phyloP scores from a whole-genome alignment of 139 green algal genomes.

The Chlamydomonas sp. region DNA sequence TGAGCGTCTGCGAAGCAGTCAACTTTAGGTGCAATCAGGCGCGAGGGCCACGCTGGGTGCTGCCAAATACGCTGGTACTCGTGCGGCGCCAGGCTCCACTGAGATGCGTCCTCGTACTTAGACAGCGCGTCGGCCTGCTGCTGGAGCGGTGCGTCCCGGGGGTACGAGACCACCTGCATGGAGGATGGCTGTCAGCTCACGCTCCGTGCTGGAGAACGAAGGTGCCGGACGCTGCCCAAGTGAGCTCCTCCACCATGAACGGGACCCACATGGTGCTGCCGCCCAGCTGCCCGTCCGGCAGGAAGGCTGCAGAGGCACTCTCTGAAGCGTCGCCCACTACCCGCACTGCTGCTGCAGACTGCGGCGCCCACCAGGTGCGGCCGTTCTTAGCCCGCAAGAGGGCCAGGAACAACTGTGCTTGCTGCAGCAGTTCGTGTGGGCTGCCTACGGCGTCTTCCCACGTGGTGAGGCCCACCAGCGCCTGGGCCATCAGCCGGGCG shows the following conservation, averaged over 20 bases:
- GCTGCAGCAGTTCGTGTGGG: neutral
- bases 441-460: constrained; percentile 5
- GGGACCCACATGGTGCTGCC: neutral
- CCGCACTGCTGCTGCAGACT: neutral
- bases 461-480: neutral
- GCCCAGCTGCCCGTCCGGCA: neutral
- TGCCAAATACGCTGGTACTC: neutral
- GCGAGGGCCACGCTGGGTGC: neutral
- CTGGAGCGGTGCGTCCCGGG: neutral
- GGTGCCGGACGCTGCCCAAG: neutral
- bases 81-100: neutral
- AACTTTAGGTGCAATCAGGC: neutral
- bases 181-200: neutral
- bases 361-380: neutral
- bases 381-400: neutral
- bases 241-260: neutral
- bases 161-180: neutral
- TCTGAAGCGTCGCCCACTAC: constrained; percentile 19
- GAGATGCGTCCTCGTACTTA: neutral
- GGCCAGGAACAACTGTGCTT: neutral
- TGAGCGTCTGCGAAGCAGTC: constrained; percentile 8
- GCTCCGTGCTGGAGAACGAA: constrained; percentile 1
- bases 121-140: neutral
- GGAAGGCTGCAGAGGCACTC: neutral
- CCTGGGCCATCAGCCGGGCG: neutral